Evolutionary conservation across 2,329 filamentous ascomycete species (phyloP), one percentile per base, ranked within the genome.

Genomic region (Alternaria ventricosa): DNA sequence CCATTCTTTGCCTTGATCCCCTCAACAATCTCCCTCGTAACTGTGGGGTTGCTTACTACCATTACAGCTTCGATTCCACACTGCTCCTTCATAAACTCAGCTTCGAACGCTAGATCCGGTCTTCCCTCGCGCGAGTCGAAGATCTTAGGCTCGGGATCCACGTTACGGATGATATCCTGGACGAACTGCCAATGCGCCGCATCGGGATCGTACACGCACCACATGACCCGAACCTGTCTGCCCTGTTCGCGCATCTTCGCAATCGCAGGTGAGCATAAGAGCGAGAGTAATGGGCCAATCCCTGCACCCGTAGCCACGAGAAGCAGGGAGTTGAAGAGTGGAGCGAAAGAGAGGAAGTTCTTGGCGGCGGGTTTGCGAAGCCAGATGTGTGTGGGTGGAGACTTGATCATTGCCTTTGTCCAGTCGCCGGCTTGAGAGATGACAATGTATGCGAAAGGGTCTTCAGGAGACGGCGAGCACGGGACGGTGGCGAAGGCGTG

Each of bases 401-500:
- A 18, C 1, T 54, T 15, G 23, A 72, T 55, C 15, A 74, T 36
- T 13, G 25, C 22, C 7, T 45, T 45, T 6, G 78, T 80, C 78
- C 78, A 80, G 65, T 80, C 78, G 33, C 78, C 78, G 2, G 75
- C 76, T 22, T 61, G 60, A n/a, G 74, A 75, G 23, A 80, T 66
- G 60, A 80, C 62, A 41, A 80, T 70, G 10, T 63, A 68, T 6
- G 64, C 53, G 10, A 54, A 49, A 10, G 50, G 22, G 15, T 41
- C 30, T 18, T 63, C 23, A 4, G 43, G n/a, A 2, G 43, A 45
- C 1, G 43, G 20, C 5, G 57, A 57, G 20, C 25, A 36, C 6
- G 78, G 78, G 45, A 79, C 73, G 3, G 76, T 79, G 49, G 78
- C 78, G 55, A 80, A 80, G 15, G 77, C 75, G 65, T 80, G 78